A percentile compares a stretch with the other conserved stretches of the same genome.
These are phyloP conservation scores for Colletotrichum filicis DNA, from an alignment of 2,329 filamentous ascomycete species.

Conservation along the genomic window DNA sequence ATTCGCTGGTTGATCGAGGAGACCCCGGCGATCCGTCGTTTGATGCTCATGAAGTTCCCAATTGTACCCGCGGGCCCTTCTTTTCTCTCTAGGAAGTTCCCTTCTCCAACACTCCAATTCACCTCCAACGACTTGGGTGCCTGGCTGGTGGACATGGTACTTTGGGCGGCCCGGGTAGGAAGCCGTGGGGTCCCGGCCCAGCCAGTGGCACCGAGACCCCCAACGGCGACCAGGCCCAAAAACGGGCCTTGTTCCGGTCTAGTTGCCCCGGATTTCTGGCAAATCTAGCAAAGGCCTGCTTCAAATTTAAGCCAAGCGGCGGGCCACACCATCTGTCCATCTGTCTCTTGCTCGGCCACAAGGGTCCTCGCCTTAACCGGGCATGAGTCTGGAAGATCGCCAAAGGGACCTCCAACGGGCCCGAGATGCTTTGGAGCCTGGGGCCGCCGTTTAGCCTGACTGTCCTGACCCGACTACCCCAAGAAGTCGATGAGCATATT, in stretches of 20 bases:
- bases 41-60: conserved; percentile 35
- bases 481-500: conserved; percentile 20
- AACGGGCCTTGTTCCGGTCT: conserved; percentile 28
- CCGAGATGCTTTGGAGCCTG: conserved; percentile 11
- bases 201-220: conserved; percentile 21
- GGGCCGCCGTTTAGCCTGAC: conserved; percentile 25
- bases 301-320: conserved; percentile 32
- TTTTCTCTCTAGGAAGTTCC: conserved; percentile 21
- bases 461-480: conserved; percentile 3
- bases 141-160: conserved; percentile 24
- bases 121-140: conserved; percentile 27
- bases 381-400: conserved; percentile 36
- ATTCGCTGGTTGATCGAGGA: conserved; percentile 18
- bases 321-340: conserved; percentile 19
- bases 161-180: conserved; percentile 33
- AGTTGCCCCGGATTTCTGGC: conserved; percentile 37
- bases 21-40: conserved; percentile 25
- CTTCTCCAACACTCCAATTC: conserved; percentile 20
- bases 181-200: conserved; percentile 34
- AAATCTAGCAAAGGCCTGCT: conserved; percentile 19
- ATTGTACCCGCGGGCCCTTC: conserved; percentile 23
- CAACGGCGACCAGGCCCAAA: conserved; percentile 35
- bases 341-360: conserved; percentile 24
- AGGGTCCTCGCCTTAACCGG: conserved; percentile 34
- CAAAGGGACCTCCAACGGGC: conserved; percentile 27